Percentiles rank a stretch among this genome's conserved stretches.
These are phyloP conservation scores for Maudiozyma bulderi DNA, from an alignment of 805 yeast species.

Conservation along the genomic window DNA sequence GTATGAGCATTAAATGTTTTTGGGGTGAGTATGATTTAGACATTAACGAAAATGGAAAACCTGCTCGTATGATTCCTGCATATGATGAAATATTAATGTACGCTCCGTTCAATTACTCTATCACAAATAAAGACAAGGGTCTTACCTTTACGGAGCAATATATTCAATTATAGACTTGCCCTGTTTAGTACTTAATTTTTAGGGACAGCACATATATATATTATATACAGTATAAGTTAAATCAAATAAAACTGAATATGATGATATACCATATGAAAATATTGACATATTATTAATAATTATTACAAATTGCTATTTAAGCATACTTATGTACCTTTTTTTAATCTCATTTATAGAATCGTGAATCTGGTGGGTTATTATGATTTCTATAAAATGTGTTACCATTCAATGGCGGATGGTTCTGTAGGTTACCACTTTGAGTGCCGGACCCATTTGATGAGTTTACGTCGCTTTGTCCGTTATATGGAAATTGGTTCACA, in stretches of 20 bases:
- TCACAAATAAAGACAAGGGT: slow-evolving; percentile 60
- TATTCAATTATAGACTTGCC: slow-evolving; percentile 31
- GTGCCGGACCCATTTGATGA: not conserved
- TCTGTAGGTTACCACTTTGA: not conserved
- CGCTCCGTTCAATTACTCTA: slow-evolving; percentile 54
- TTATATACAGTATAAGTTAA: not conserved
- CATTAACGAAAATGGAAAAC: slow-evolving; percentile 31
- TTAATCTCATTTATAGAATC: not conserved
- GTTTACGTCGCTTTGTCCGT: not conserved
- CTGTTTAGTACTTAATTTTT: too few relatives aligned
- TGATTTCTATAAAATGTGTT: not conserved
- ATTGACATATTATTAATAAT: not conserved
- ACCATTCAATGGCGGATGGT: not conserved
- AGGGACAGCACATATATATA: not conserved
- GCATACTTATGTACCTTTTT: not conserved
- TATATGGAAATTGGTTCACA: not conserved
- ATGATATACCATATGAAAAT: not conserved
- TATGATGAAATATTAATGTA: slow-evolving; percentile 59
- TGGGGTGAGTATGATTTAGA: slow-evolving; percentile 66
- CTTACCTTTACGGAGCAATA: slow-evolving; percentile 49
- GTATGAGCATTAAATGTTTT: slow-evolving; percentile 53
- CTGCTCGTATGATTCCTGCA: slow-evolving; percentile 50
- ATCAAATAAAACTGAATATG: not conserved
- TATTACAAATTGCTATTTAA: not conserved
- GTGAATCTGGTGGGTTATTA: not conserved